Evolutionary conservation across 805 yeast species (phyloP), one percentile per base, ranked within the genome.

Genomic region (Candida stauntonica): DNA sequence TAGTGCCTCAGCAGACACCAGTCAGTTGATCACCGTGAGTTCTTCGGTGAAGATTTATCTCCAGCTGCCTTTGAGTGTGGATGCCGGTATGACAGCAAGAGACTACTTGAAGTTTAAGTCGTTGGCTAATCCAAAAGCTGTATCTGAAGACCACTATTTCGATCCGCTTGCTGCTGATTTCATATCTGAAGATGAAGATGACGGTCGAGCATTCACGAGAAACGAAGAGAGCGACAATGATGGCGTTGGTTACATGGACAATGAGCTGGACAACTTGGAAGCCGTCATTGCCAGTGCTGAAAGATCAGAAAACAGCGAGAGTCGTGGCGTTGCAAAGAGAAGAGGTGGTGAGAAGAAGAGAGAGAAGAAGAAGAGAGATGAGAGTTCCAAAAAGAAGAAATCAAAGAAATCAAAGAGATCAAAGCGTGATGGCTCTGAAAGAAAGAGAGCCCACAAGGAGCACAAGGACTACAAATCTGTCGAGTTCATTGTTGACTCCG

Each of bases 401-500:
- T 31, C 37, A 24, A 33, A 27, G 33, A 12, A 35, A 24, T 28
- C 26, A 24, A 40, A 30, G 21, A 44, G 41, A 23, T 40, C 38
- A n/a, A 43, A 18, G 20, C 63, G 55, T 23, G 67, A 55, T 16
- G 44, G 36, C 13, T 42, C 30, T 9, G 36, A 3, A 26, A 32
- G n/a, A 21, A 23, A 17, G 26, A 36, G 29, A 17, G 30, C 7
- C 20, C 21, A 30, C 15, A 26, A 28, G n/a, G 17, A 17, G n/a
- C 17, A 16, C 7, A 23, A 17, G 21, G 17, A 27, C 14, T 37
- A 48, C 35, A 66, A 71, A 31, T 80, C 87, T 1, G 61, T 79
- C 4, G 78, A 72, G 39, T 72, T 60, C 46, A 72, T 81, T 32
- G 64, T 64, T 35, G 81, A 73, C 36, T 77, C 85, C 2, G 86